Evolutionary conservation across 2,329 filamentous ascomycete genomes (phyloP).

Genomic region (Trichoderma sp.): DNA sequence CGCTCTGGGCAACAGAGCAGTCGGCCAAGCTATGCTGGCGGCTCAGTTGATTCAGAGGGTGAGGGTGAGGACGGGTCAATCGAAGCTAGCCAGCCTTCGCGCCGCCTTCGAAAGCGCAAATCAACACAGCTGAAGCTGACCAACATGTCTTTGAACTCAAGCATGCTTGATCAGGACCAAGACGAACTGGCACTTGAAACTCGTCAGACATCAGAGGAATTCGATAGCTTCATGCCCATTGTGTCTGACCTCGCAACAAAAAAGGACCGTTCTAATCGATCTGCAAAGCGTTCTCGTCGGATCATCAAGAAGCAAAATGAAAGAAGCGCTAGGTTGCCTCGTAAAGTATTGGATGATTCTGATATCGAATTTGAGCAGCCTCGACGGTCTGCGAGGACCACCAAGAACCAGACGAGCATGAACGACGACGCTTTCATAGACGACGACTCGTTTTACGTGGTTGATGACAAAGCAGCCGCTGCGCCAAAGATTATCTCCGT

Average conservation of each 20-base stretch:
- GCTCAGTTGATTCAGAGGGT: conserved; percentile 27
- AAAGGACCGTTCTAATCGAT: conserved; percentile 33
- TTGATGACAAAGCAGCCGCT: conserved; percentile 50
- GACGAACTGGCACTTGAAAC: conserved; percentile 42
- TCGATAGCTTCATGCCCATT: conserved; percentile 43
- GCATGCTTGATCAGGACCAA: conserved; percentile 34
- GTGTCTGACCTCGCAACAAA: conserved; percentile 44
- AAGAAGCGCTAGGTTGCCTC: conserved; percentile 8
- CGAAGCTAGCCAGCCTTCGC: conserved; percentile 15
- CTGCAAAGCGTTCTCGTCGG: conserved; percentile 34
- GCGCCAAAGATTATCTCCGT: conserved; percentile 64
- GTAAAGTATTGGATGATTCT: conserved; percentile 42
- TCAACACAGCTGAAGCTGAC: conserved; percentile 36
- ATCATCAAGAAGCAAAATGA: conserved; percentile 31
- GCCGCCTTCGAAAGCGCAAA: conserved; percentile 36
- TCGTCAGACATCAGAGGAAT: conserved; percentile 38
- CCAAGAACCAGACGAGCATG: conserved; percentile 50
- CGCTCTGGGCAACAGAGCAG: conserved; percentile 37
- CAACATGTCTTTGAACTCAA: conserved; percentile 35
- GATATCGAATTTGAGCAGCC: conserved; percentile 59
- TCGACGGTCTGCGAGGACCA: conserved; percentile 55
- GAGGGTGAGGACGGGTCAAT: conserved; percentile 30
- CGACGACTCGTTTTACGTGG: conserved; percentile 59
- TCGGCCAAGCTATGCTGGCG: conserved; percentile 22
- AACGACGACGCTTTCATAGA: conserved; percentile 59